Percentiles rank a stretch among this genome's conserved stretches.
Conservation (phyloP, 148 eudicot species). For the Spergularia bocconei region DNA sequence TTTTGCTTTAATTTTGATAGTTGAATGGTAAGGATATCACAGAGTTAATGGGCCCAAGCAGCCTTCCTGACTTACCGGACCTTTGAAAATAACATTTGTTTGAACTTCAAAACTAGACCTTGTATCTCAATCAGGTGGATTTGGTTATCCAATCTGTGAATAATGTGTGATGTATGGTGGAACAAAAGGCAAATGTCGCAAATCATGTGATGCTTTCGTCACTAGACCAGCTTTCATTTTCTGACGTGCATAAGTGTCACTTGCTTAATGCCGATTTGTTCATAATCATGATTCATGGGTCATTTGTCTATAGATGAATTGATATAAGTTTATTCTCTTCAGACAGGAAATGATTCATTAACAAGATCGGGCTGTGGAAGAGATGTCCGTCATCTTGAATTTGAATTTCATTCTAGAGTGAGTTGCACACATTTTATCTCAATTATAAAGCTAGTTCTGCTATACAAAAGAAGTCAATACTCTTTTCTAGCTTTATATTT, state of each 20-base stretch:
- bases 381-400: constrained; percentile 90
- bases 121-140: background rate
- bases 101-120: background rate
- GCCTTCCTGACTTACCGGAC: background rate
- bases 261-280: background rate
- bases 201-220: background rate
- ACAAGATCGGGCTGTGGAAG: constrained; percentile 53
- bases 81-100: background rate
- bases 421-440: constrained; percentile 28
- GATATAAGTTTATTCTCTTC: constrained; percentile 17
- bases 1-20: no score
- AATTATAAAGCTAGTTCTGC: background rate
- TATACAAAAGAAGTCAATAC: background rate
- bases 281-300: no score
- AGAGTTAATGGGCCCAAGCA: no score
- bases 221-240: background rate
- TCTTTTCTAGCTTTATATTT: background rate
- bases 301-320: background rate
- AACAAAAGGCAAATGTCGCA: background rate
- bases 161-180: background rate
- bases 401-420: constrained; percentile 69
- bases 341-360: constrained; percentile 56
- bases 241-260: background rate
- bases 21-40: background rate
- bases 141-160: background rate